Base-by-base conservation (phyloP, 2,329 filamentous ascomycete species). In the Trichoderma sp. region DNA sequence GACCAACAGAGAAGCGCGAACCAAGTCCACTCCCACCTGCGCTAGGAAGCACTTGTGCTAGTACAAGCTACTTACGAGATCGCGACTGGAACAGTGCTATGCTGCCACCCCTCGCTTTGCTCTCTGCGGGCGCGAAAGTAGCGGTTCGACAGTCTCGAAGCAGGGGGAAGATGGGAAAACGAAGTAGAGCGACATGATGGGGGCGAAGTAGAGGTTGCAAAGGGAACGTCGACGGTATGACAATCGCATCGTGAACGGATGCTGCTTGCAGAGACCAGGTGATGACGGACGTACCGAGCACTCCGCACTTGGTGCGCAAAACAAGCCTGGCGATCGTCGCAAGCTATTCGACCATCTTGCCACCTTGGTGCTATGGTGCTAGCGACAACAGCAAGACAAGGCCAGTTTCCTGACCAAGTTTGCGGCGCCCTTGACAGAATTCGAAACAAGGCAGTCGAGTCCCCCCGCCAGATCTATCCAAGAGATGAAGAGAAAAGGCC, bases 251-350 rank as follows among this genome's bases (percentile, higher is more conserved):
- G 64, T 16, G 29, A 63, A 63, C 56, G 29, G 21, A 16, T 38
- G 69, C 38, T 33, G 69, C 21, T n/a, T 35, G 69, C 35, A 33
- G 56, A 21, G 27, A 64, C 9, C 24, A 53, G 31, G 29, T 68
- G 41, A 31, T 35, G 56, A 71, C 63, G 68, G 27, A 2, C 1
- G 53, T 45, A 45, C 53, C 67, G 41, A 71, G 67, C 56, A 60
- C 67, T 60, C 67, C 53, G 67, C 67, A 62, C 67, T 59, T 41
- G 35, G 53, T 29, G 33, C n/a, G 69, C 16, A 11, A 53, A 56
- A 31, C n/a, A 45, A 73, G 69, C 27, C 64, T 73, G 24, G 69
- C 16, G 69, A 73, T 73, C 60, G 31, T 73, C 69, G n/a, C 60
- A 24, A 41, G 62, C 62, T 38, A 16, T 41, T 11, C 8, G 6